These are phyloP conservation scores for Citrus sinensis DNA, from an alignment of 345 rosid genomes.

Conservation along the genomic window DVS_A1.0 CM039163.1:21994501-21995000, in stretches of 20 bases:
- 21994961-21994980: neutral
- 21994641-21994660: neutral
- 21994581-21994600: neutral
- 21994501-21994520: conserved; percentile 99
- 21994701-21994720: conserved; percentile 96
- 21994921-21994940: neutral
- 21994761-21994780: conserved; percentile 97
- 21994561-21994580: neutral
- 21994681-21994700: conserved; percentile 99
- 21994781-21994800: conserved; percentile 86
- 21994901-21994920: neutral
- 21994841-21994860: neutral
- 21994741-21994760: conserved; percentile 92
- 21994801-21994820: conserved; percentile 84
- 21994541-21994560: conserved; percentile 35
- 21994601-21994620: neutral
- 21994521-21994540: conserved; percentile 99
- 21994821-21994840: neutral
- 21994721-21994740: conserved; percentile 99
- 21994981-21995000: neutral
- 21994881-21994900: neutral
- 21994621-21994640: neutral
- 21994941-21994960: neutral
- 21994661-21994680: conserved; percentile 95
- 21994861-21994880: too few species aligned